Evolutionary conservation across 2,329 filamentous ascomycete genomes (phyloP).

Genomic region (Ascochyta clinopodiicola): DNA sequence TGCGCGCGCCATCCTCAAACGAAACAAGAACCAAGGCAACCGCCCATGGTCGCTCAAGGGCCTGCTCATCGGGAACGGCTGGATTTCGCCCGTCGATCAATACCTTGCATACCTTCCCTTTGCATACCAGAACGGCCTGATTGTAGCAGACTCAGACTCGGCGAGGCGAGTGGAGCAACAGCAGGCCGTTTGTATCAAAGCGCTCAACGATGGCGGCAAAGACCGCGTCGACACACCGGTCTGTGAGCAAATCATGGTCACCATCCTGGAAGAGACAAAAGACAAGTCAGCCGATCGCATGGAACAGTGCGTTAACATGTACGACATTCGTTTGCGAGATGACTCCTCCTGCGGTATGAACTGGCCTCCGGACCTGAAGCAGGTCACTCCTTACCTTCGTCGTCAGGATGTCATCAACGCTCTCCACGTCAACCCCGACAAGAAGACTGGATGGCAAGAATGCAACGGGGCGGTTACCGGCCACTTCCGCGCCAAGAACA

Average conservation of each 20-base stretch:
- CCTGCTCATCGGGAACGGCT: conserved; percentile 94
- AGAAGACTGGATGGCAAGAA: conserved; percentile 88
- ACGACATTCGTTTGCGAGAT: conserved; percentile 88
- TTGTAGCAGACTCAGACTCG: conserved; percentile 69
- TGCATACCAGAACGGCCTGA: conserved; percentile 76
- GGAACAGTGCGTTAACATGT: conserved; percentile 86
- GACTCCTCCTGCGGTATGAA: conserved; percentile 90
- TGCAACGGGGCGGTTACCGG: conserved; percentile 80
- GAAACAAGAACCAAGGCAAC: conserved; percentile 69
- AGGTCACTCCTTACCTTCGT: conserved; percentile 84
- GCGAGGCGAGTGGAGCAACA: conserved; percentile 72
- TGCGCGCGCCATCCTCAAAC: conserved; percentile 84
- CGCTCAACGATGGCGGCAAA: conserved; percentile 64
- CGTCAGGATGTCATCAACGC: conserved; percentile 79
- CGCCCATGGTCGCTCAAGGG: conserved; percentile 79
- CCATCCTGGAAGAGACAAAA: conserved; percentile 72
- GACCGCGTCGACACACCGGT: conserved; percentile 69
- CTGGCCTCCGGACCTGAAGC: conserved; percentile 87
- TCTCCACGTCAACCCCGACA: conserved; percentile 81
- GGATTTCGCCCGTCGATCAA: conserved; percentile 90
- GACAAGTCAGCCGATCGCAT: conserved; percentile 60
- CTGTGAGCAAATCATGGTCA: conserved; percentile 80
- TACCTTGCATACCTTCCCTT: conserved; percentile 87
- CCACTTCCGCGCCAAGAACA: conserved; percentile 74
- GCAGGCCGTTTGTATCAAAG: conserved; percentile 70